Base-by-base conservation (phyloP, 2,329 filamentous ascomycete genomes). In the Cladophialophora carrionii region DNA sequence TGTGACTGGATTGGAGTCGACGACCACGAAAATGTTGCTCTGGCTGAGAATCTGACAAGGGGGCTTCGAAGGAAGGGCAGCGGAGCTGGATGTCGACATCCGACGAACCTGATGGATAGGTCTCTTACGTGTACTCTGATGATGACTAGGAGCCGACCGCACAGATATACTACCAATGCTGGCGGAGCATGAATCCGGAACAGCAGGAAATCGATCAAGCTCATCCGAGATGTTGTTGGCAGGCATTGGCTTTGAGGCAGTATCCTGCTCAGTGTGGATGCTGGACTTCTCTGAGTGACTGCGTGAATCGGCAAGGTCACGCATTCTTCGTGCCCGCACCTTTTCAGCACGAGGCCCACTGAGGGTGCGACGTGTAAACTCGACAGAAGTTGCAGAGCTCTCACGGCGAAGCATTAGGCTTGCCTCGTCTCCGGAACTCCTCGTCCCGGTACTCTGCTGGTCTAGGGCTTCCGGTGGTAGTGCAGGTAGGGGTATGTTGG, bases 11-110 rank as follows among this genome's bases (percentile, higher is more conserved):
- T 70, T 64, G 14, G 66, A 64, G 51, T 70, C 68, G 22, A 70
- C 68, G 48, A 70, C 61, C 8, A 70, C 65, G 54, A 67, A 67
- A 31, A 70, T 70, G 22, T 68, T 68, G 37, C 68, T 70, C 54
- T 68, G 63, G 26, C 61, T 58, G 7, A 70, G 66, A 17, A 56
- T 31, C 34, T 70, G 65, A 14, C 41, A 24, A 34, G 54, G 29
- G 7, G 32, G 41, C 22, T 20, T 53, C 24, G 51, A 6, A 8
- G 34, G 52, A 29, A n/a, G 54, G 29, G 51, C 20, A 8, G 32
- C 32, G 4, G 49, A 29, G 37, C 56, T 41, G n/a, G 49, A 49
- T 43, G 62, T 65, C 2, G 65, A 70, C 17, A 56, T 26, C 24
- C 64, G 63, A 12, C 61, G 61, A 14, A 24, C 37, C 43, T 61